These are phyloP conservation scores for Mimosa pudica DNA, from an alignment of 306 rosid species.

Conservation along the genomic window DNA sequence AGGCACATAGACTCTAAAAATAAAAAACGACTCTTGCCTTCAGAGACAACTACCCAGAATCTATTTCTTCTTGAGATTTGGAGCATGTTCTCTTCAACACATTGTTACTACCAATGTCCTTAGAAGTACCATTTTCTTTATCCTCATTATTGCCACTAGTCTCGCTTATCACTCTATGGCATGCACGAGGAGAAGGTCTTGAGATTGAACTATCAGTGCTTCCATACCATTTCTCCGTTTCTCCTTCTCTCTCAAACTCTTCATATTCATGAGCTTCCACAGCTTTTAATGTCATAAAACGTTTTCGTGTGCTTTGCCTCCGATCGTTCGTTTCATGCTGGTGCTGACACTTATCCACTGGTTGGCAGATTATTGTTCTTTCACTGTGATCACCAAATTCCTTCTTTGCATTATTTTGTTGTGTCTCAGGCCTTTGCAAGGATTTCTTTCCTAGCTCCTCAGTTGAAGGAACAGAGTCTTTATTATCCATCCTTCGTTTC, in stretches of 20 bases:
- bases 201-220: conserved; percentile 21
- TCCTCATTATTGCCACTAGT: conserved; percentile 20
- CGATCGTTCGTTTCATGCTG: conserved; percentile 36
- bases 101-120: not conserved
- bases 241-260: conserved; percentile 52
- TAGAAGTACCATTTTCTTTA: not conserved
- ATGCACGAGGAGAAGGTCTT: conserved; percentile 38
- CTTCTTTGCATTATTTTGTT: conserved; percentile 26
- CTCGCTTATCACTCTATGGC: conserved; percentile 28
- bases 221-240: conserved; percentile 48
- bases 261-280: conserved; percentile 65
- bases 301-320: conserved; percentile 61
- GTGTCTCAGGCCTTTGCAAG: conserved; percentile 30
- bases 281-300: conserved; percentile 51
- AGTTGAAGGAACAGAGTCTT: conserved; percentile 29
- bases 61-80: not conserved
- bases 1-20: not conserved
- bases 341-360: conserved; percentile 34
- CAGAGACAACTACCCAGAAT: no score
- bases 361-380: conserved; percentile 25
- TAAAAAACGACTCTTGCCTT: no score
- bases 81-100: not conserved
- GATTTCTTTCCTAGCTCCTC: conserved; percentile 38
- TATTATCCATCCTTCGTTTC: conserved; percentile 13
- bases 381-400: conserved; percentile 29